These are phyloP conservation scores for Epichloe uncinata DNA, from an alignment of 2,329 filamentous ascomycete species.

Conservation along the genomic window DNA sequence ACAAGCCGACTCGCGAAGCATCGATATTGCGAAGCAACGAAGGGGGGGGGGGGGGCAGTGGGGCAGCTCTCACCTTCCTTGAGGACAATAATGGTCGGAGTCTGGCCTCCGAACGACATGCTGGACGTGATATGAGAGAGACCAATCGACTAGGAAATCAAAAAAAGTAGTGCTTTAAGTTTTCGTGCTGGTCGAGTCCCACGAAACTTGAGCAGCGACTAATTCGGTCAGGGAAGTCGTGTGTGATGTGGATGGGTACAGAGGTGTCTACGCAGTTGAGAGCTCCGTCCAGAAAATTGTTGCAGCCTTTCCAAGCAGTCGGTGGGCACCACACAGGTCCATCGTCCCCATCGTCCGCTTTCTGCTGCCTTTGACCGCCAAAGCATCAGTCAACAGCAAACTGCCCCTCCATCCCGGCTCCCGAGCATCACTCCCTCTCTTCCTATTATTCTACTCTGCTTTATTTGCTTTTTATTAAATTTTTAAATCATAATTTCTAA, in stretches of 20 bases:
- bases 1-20: neutral
- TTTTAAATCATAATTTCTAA: too few relatives aligned
- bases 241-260: neutral
- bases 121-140: conserved; percentile 14
- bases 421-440: too few relatives aligned
- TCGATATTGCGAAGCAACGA: conserved; percentile 6
- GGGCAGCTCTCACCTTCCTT: conserved; percentile 65
- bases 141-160: conserved; percentile 6
- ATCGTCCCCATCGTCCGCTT: neutral
- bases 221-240: neutral
- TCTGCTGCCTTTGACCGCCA: conserved; percentile 2
- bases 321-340: neutral
- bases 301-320: conserved; percentile 1
- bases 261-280: neutral
- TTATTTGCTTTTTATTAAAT: too few relatives aligned
- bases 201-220: neutral
- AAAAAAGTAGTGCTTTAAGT: conserved; percentile 4
- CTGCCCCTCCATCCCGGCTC: neutral
- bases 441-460: too few relatives aligned
- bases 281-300: conserved; percentile 6
- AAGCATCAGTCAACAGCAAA: neutral
- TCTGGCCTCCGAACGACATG: conserved; percentile 96
- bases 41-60: conserved; percentile 21
- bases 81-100: conserved; percentile 94
- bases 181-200: neutral